These are phyloP conservation scores for Aphanomyces invadans DNA, from an alignment of 352 stramenopile species.

Conservation along the genomic window DNA sequence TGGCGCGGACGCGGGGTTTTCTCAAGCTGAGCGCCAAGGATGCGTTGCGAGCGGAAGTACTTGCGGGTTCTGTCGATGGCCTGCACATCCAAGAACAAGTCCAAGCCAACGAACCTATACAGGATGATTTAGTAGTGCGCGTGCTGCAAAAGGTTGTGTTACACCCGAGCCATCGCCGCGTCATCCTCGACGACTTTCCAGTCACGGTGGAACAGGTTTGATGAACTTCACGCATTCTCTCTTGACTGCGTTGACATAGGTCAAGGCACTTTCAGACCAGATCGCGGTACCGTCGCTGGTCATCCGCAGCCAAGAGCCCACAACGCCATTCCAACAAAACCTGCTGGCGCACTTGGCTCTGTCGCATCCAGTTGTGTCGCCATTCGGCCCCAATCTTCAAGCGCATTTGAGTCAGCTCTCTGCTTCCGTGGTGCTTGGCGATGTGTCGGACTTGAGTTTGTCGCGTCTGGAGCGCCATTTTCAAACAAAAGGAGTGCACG, in stretches of 20 bases:
- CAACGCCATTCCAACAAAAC: neutral
- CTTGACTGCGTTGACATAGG: neutral
- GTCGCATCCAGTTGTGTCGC: neutral
- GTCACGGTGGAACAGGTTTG: neutral
- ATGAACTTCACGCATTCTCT: neutral
- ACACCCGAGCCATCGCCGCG: neutral
- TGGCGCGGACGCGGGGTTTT: neutral
- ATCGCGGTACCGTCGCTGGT: neutral
- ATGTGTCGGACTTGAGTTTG: neutral
- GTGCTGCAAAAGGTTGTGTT: neutral
- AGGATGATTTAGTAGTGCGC: neutral
- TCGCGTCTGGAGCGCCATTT: neutral
- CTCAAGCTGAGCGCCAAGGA: neutral
- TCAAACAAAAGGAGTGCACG: neutral
- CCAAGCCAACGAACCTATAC: conserved; percentile 6
- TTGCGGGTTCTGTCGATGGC: neutral
- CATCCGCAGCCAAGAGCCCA: neutral
- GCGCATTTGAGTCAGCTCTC: neutral
- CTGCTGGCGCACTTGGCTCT: neutral
- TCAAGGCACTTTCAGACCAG: neutral
- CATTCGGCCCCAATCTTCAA: neutral
- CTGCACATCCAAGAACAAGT: neutral
- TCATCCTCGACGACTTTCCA: conserved; percentile 9
- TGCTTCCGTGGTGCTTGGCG: neutral
- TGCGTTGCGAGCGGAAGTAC: conserved; percentile 1